These are phyloP conservation scores for Punica granatum DNA, from an alignment of 345 rosid genomes.

Conservation along the genomic window DNA sequence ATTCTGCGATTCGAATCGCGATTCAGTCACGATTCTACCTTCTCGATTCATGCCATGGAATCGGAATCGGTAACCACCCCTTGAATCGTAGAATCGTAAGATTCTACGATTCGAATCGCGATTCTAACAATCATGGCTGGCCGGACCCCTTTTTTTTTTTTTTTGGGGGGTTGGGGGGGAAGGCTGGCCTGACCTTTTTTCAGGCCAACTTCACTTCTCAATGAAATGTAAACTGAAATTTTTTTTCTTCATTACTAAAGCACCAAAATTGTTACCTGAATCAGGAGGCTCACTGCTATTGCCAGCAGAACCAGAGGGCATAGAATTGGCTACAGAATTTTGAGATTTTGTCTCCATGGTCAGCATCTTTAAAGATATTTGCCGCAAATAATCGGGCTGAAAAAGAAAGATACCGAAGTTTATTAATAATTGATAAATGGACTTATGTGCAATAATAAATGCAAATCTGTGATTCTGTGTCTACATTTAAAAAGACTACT, in stretches of 20 bases:
- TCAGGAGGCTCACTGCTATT: conserved; percentile 3
- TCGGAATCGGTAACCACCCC: too few relatives aligned
- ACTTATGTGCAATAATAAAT: neutral
- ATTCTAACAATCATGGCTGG: too few relatives aligned
- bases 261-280: neutral
- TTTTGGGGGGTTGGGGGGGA: too few relatives aligned
- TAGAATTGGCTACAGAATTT: neutral
- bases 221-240: neutral
- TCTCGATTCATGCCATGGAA: too few relatives aligned
- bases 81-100: too few relatives aligned
- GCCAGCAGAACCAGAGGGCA: neutral
- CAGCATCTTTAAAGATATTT: conserved; percentile 78
- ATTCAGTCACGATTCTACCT: too few relatives aligned
- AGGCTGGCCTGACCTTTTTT: neutral
- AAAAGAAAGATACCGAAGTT: conserved; percentile 12
- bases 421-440: neutral
- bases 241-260: neutral
- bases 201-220: neutral
- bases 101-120: too few relatives aligned
- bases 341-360: conserved; percentile 40
- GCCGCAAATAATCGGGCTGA: conserved; percentile 72
- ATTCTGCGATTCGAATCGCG: too few relatives aligned
- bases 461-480: neutral
- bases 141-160: too few relatives aligned
- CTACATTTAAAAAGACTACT: neutral